These are phyloP conservation scores for Backusella luteola DNA, from an alignment of 192 early-diverging fungal species.

Conservation along the genomic window DNA sequence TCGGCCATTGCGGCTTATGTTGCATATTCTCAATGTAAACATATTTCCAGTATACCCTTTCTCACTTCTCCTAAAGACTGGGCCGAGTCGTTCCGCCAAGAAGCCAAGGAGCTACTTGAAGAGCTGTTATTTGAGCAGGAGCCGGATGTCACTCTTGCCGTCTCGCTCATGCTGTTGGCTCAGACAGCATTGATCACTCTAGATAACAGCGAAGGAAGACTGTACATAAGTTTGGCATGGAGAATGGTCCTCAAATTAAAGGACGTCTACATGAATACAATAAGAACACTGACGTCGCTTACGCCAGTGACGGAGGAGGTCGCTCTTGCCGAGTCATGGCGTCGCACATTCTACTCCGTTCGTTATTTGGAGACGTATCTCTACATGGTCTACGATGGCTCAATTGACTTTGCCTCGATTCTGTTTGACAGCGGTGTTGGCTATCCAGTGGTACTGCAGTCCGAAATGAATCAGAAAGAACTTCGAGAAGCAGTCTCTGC, in stretches of 20 bases:
- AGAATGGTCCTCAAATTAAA: conserved; percentile 16
- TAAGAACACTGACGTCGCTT: neutral
- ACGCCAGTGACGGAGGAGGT: neutral
- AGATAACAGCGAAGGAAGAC: conserved; percentile 15
- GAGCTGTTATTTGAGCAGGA: conserved; percentile 18
- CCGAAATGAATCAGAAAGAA: conserved; percentile 11
- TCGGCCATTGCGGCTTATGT: conserved; percentile 16
- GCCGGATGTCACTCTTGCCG: conserved; percentile 9
- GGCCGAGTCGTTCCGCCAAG: conserved; percentile 10
- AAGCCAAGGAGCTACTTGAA: conserved; percentile 15
- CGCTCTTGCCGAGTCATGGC: conserved; percentile 17
- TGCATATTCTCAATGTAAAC: conserved; percentile 20
- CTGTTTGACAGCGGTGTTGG: conserved; percentile 17
- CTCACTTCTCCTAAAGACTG: neutral
- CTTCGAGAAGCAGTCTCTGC: conserved; percentile 17
- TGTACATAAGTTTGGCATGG: conserved; percentile 20
- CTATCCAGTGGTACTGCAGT: conserved; percentile 6
- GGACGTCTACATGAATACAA: neutral
- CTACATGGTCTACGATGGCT: conserved; percentile 13
- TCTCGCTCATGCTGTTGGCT: neutral
- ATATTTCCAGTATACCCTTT: neutral
- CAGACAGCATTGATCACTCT: conserved; percentile 11
- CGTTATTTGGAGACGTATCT: conserved; percentile 17
- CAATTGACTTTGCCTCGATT: conserved; percentile 7
- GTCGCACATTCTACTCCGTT: conserved; percentile 18